Evolutionary conservation across 768 basidiomycete genomes (phyloP), one percentile per base, ranked within the genome.

Genomic region (Panellus pusillus): DNA sequence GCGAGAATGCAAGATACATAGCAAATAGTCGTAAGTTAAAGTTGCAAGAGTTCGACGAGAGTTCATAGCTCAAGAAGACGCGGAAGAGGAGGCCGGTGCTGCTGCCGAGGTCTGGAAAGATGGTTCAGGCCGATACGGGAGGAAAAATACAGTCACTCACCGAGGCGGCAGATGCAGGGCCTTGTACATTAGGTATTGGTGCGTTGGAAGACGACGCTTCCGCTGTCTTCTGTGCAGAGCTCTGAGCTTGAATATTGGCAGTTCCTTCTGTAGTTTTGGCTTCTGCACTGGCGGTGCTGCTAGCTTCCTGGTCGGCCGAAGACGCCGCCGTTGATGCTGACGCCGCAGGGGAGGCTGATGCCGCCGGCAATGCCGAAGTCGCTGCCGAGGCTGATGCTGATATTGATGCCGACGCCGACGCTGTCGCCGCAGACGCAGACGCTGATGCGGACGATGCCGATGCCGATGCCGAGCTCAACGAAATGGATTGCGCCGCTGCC

Each of bases 401-500:
- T 27, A 17, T 38, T 11, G 36, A 44, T 13, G 32, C 48, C 2
- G 42, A 58, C 24, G 60, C 54, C 1, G 44, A 56, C n/a, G 43
- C 17, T 32, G 50, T 14, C 32, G 32, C 11, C n/a, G 38, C 29
- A 9, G 51, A 44, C 18, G 37, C 54, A 9, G 60, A 59, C 35
- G 60, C 52, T 4, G 38, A 52, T 11, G 53, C 12, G 36, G 47
- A 24, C 32, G 32, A 35, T 2, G 11, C 32, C 32, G 32, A 35
- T 4, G 32, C 32, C 14, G 52, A 42, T 6, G 55, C 45, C 6
- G 43, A 46, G 4, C 61, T 58, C 7, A 64, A 40, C 50, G 61
- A 48, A 47, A 61, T 55, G 32, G 32, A 35, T 14, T 35, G 32
- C 24, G 62, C 65, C 57, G 63, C 65, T 40, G 51, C 54, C 49